Percentiles rank a stretch among this genome's conserved stretches.
These are phyloP conservation scores for Suhomyces canberraensis DNA, from an alignment of 805 yeast genomes.

Conservation along the genomic window DNA sequence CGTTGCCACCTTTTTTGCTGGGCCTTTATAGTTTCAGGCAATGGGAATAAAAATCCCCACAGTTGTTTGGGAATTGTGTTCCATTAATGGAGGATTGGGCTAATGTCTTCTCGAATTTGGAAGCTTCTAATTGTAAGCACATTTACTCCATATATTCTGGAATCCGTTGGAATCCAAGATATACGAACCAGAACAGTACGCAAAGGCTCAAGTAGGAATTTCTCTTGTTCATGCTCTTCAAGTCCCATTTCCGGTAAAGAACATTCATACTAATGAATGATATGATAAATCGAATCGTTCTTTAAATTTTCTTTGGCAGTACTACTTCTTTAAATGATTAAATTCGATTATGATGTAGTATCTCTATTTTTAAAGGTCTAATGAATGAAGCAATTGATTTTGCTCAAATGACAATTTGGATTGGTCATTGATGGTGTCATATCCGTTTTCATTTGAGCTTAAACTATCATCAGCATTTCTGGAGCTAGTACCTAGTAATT, in stretches of 20 bases:
- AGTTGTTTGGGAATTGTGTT: constrained; percentile 42
- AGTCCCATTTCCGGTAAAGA: too few relatives aligned
- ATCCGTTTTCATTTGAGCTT: neutral
- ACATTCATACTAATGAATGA: too few relatives aligned
- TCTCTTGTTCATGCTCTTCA: too few relatives aligned
- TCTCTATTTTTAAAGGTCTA: constrained; percentile 30
- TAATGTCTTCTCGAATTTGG: constrained; percentile 50
- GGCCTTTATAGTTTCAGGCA: constrained; percentile 46
- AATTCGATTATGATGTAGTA: too few relatives aligned
- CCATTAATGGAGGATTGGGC: constrained; percentile 50
- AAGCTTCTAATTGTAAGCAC: constrained; percentile 51
- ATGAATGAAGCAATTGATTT: constrained; percentile 44
- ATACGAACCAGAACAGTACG: too few relatives aligned
- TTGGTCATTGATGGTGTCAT: neutral
- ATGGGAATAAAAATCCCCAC: constrained; percentile 42
- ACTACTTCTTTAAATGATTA: too few relatives aligned
- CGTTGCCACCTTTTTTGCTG: constrained; percentile 44
- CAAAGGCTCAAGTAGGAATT: too few relatives aligned
- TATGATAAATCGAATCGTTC: too few relatives aligned
- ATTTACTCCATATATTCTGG: too few relatives aligned
- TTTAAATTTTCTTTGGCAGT: too few relatives aligned
- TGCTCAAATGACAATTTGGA: constrained; percentile 50
- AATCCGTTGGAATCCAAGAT: too few relatives aligned
- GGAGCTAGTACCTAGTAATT: neutral
- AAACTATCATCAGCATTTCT: constrained; percentile 10